Conservation (phyloP, 495 filamentous ascomycete species). For the Cladorrhinum samala region DNA sequence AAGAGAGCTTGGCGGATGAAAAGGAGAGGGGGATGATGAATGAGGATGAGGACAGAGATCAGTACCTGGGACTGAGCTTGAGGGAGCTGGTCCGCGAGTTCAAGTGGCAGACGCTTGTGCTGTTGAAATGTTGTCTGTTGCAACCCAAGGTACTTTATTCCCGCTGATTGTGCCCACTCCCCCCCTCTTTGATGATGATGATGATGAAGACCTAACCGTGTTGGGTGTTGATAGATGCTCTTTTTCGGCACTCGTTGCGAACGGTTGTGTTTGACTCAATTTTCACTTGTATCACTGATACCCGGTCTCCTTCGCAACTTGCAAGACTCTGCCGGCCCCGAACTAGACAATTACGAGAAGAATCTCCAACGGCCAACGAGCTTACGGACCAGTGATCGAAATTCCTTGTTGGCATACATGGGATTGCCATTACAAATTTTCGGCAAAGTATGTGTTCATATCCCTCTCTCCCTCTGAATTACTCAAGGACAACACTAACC, state of each 20-base stretch:
- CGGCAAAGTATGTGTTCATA: conserved; percentile 58
- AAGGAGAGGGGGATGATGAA: conserved; percentile 55
- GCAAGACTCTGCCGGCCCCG: conserved; percentile 87
- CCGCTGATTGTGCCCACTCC: too few relatives aligned
- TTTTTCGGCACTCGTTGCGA: conserved; percentile 97
- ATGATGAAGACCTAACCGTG: background rate
- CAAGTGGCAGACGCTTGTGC: conserved; percentile 83
- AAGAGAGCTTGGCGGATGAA: conserved; percentile 71
- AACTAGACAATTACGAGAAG: conserved; percentile 76
- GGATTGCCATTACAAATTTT: conserved; percentile 92
- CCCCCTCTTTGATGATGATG: background rate
- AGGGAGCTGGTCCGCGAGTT: conserved; percentile 91
- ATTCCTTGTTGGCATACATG: conserved; percentile 87
- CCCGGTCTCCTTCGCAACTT: conserved; percentile 81
- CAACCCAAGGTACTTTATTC: conserved; percentile 86
- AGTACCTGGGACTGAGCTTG: conserved; percentile 87
- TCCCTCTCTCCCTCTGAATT: background rate
- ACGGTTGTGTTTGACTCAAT: conserved; percentile 94
- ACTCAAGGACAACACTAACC: background rate
- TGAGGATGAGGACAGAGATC: conserved; percentile 68
- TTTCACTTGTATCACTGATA: conserved; percentile 89
- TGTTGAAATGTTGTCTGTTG: conserved; percentile 87
- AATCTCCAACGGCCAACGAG: conserved; percentile 72
- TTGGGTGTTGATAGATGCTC: conserved; percentile 64
- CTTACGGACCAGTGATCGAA: conserved; percentile 83